Base-by-base conservation (phyloP, 202 grass and related monocot species). In the Carex arenaria region DNA sequence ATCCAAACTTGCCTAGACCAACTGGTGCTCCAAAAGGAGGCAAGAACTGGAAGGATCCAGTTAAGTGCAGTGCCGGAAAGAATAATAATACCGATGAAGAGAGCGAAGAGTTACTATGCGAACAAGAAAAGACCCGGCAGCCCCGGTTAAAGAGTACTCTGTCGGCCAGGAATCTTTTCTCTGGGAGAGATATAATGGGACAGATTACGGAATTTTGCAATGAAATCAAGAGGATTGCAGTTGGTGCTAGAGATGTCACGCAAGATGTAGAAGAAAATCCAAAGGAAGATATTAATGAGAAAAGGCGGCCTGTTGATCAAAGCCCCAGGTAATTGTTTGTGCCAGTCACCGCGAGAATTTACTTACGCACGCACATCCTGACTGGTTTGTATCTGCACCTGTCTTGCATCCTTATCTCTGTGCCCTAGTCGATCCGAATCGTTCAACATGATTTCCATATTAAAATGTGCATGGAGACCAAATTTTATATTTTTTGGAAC, bases 141-240 rank as follows among this genome's bases (percentile, higher is more conserved):
- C 84, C 84, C 19, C 80, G 74, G 34, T 90, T 99, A 68, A 95
- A 76, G 87, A 99, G 93, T 86, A 99, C 93, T 4, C 82, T 96
- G 78, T 99, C 96, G 10, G 93, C 91, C 19, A 99, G 90, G 81
- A 99, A 99, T 78, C 88, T 99, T 74, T 99, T 99, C 82, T 92
- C 93, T 32, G 91, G 93, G 17, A 93, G 68, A 83, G 96, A 99
- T 82, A 90, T 96, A 63, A 83, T 99, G 86, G 86, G 88, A 63
- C 96, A 99, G 86, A 94, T 99, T 70, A 92, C 96, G 1, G 96
- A 96, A 26, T 99, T 99, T 82, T 99, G 89, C 85, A 93, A 88
- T 73, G 96, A 99, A 67, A 88, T 99, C 74, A 99, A 95, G 86
- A 90, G 87, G 88, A 85, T 99, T 89, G 89, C 90, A 17, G 91